phyloP scores from a whole-genome alignment of 1,139 yeast species.

The Yamadazyma siamensis region DNA sequence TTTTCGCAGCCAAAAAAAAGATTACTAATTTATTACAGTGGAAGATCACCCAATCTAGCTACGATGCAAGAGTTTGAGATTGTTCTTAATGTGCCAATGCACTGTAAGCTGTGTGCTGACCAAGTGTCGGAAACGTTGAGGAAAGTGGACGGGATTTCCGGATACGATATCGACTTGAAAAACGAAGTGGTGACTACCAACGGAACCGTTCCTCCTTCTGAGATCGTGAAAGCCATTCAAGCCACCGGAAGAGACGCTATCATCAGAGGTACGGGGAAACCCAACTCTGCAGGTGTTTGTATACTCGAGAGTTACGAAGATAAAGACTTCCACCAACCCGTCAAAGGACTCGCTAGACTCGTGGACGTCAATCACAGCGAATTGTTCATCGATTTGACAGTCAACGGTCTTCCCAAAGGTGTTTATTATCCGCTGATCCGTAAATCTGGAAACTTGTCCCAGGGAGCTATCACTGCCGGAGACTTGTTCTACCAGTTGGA shows the following conservation, averaged over 20 bases:
- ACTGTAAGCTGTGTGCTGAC: conserved; percentile 68
- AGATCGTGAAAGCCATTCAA: conserved; percentile 62
- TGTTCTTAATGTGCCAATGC: conserved; percentile 76
- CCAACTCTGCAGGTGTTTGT: conserved; percentile 89
- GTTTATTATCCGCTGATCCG: conserved; percentile 68
- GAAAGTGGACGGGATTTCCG: conserved; percentile 42
- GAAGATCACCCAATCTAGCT: no score
- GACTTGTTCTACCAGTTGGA: conserved; percentile 42
- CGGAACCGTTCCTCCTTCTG: conserved; percentile 70
- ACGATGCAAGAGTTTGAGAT: conserved; percentile 41
- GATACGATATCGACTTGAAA: conserved; percentile 50
- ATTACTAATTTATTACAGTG: not conserved
- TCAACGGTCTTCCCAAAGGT: conserved; percentile 67
- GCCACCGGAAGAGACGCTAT: conserved; percentile 82
- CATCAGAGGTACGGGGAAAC: conserved; percentile 84
- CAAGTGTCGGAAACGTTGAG: conserved; percentile 54
- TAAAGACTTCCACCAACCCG: conserved; percentile 52
- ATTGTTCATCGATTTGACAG: conserved; percentile 70
- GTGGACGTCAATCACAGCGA: conserved; percentile 59
- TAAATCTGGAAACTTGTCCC: conserved; percentile 68
- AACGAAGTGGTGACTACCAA: conserved; percentile 59
- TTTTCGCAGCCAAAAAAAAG: not conserved
- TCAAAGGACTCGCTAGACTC: conserved; percentile 83
- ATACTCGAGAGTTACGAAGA: conserved; percentile 71
- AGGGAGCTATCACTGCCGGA: conserved; percentile 75